Evolutionary conservation across 225 moss, liverwort and hornwort genomes (phyloP).

Genomic region (Bryoerythrophyllum caledonicum): DNA sequence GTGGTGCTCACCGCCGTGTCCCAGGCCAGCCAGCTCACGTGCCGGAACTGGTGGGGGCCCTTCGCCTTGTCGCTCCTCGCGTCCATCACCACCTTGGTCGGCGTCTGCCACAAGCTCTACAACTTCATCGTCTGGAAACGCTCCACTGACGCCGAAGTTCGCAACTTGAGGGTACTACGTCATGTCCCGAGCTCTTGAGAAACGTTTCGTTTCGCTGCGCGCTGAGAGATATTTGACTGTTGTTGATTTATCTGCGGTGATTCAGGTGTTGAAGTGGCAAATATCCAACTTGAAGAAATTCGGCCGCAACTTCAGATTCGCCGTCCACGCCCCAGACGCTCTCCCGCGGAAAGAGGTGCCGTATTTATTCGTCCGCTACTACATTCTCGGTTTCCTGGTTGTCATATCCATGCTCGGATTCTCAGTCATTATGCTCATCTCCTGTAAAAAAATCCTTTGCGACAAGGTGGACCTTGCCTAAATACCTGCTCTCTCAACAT

Average conservation of each 20-base stretch:
- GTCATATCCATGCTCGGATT: conserved; percentile 37
- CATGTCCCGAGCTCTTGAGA: too few relatives aligned
- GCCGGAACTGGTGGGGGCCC: conserved; percentile 44
- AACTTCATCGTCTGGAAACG: conserved; percentile 42
- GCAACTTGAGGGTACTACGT: conserved; percentile 21
- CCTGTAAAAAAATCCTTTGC: conserved; percentile 28
- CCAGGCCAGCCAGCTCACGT: conserved; percentile 30
- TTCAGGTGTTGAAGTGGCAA: conserved; percentile 29
- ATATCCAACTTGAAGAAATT: conserved; percentile 30
- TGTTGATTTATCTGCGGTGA: not conserved
- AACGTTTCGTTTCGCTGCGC: too few relatives aligned
- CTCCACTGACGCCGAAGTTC: conserved; percentile 7
- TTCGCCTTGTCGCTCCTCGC: conserved; percentile 33
- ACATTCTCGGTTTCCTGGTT: conserved; percentile 25
- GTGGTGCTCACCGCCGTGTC: conserved; percentile 36
- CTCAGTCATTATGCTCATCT: conserved; percentile 33
- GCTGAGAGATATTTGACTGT: not conserved
- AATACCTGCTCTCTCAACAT: not conserved
- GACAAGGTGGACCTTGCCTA: not conserved
- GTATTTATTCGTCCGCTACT: conserved; percentile 1
- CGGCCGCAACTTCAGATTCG: conserved; percentile 18
- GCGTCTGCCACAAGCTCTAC: conserved; percentile 30
- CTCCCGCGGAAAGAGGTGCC: not conserved
- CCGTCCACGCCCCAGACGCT: conserved; percentile 24
- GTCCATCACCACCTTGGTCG: conserved; percentile 5